Percentiles rank a stretch among this genome's conserved stretches.
These are phyloP conservation scores for Papiliotrema fonsecae DNA, from an alignment of 1,284 basidiomycete species.

Conservation along the genomic window DNA sequence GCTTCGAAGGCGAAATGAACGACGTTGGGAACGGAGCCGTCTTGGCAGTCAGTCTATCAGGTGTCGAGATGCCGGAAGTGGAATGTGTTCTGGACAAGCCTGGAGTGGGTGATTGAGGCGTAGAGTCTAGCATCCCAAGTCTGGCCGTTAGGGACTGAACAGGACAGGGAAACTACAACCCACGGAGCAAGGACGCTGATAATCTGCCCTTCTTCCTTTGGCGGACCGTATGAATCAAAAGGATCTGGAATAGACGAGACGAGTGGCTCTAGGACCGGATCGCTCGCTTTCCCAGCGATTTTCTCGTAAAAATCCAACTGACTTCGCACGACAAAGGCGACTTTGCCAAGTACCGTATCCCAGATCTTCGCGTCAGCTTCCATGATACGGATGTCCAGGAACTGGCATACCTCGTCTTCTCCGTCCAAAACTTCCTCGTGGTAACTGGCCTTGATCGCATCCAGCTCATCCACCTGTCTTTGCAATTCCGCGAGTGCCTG, in stretches of 20 bases:
- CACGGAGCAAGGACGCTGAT: slow-evolving; percentile 84
- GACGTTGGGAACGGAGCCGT: slow-evolving; percentile 20
- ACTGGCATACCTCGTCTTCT: slow-evolving; percentile 75
- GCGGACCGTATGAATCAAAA: slow-evolving; percentile 84
- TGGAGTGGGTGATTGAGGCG: slow-evolving; percentile 31
- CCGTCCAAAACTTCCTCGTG: slow-evolving; percentile 74
- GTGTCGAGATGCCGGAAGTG: slow-evolving; percentile 17
- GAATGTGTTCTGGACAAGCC: slow-evolving; percentile 27
- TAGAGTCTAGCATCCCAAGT: slow-evolving; percentile 31
- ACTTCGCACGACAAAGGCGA: slow-evolving; percentile 48
- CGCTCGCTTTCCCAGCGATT: slow-evolving; percentile 66
- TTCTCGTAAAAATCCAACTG: slow-evolving; percentile 49
- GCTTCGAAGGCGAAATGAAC: slow-evolving; percentile 19
- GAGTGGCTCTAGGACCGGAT: slow-evolving; percentile 86
- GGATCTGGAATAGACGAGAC: slow-evolving; percentile 85
- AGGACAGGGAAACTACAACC: slow-evolving; percentile 40
- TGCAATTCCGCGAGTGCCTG: slow-evolving; percentile 78
- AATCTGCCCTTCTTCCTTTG: slow-evolving; percentile 81
- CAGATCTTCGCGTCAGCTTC: slow-evolving; percentile 55
- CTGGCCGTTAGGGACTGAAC: slow-evolving; percentile 2
- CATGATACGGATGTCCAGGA: slow-evolving; percentile 2
- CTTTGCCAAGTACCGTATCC: slow-evolving; percentile 80
- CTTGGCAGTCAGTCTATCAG: slow-evolving; percentile 10
- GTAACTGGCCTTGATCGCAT: slow-evolving; percentile 49
- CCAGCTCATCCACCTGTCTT: slow-evolving; percentile 62